A percentile compares a stretch with the other conserved stretches of the same genome.
phyloP scores from a whole-genome alignment of 108 stramenopile species.

The Nannochloropsis gaditana region DNA sequence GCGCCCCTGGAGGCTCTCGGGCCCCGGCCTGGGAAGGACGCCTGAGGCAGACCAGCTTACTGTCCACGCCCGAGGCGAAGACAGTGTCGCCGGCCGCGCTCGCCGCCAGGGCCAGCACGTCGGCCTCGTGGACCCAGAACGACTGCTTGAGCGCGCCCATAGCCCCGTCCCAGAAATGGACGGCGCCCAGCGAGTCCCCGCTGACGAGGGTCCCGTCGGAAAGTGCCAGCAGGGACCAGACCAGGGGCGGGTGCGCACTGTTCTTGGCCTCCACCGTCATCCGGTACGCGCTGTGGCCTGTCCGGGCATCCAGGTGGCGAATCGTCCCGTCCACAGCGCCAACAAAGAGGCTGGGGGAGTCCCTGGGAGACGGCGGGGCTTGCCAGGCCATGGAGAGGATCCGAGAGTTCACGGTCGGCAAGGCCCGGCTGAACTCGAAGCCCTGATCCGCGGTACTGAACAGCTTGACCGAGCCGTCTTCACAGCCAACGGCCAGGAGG shows the following conservation, averaged over 20 bases:
- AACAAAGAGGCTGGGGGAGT: conserved; percentile 64
- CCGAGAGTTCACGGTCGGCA: conserved; percentile 68
- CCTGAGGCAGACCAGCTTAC: conserved; percentile 61
- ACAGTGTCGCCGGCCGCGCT: conserved; percentile 65
- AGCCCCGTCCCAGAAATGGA: conserved; percentile 82
- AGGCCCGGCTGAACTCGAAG: conserved; percentile 62
- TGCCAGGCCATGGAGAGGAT: conserved; percentile 75
- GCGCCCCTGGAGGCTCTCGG: background rate
- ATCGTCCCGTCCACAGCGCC: conserved; percentile 87
- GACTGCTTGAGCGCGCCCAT: conserved; percentile 71
- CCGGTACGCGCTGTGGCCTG: conserved; percentile 28
- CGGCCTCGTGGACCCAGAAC: conserved; percentile 74
- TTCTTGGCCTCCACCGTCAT: conserved; percentile 53
- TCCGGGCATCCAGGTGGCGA: conserved; percentile 56
- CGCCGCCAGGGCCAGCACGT: conserved; percentile 73
- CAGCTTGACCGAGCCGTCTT: conserved; percentile 69
- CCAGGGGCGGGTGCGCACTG: conserved; percentile 60
- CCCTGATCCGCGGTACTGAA: conserved; percentile 56
- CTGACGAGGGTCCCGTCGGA: conserved; percentile 68
- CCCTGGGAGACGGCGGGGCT: background rate
- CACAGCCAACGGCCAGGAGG: conserved; percentile 57
- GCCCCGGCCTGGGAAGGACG: conserved; percentile 61
- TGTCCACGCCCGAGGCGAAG: conserved; percentile 86
- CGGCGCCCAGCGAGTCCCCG: conserved; percentile 77
- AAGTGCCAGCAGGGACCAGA: conserved; percentile 74